These are phyloP conservation scores for Crithidia expoeki DNA, from an alignment of 208 protist species.

Conservation along the genomic window DNA sequence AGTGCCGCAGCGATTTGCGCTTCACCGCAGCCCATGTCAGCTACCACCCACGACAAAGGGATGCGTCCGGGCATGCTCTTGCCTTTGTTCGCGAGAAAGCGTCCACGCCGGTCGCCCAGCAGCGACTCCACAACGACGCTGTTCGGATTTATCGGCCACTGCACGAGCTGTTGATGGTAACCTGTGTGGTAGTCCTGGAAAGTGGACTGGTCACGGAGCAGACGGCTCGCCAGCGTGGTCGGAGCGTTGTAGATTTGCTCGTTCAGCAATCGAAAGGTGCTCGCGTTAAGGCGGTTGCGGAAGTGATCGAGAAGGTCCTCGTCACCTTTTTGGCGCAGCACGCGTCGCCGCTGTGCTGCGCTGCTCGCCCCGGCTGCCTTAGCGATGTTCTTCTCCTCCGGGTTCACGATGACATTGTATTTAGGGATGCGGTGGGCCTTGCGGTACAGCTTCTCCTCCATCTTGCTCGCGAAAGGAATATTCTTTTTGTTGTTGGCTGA, in stretches of 20 bases:
- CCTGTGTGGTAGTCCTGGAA: constrained; percentile 94
- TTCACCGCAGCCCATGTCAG: constrained; percentile 96
- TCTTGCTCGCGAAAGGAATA: constrained; percentile 66
- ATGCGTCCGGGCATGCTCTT: constrained; percentile 87
- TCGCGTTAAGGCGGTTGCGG: constrained; percentile 79
- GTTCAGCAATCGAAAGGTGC: constrained; percentile 88
- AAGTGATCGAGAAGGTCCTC: constrained; percentile 87
- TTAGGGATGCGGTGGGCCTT: constrained; percentile 64
- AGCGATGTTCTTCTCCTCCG: constrained; percentile 22
- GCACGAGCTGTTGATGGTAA: constrained; percentile 90
- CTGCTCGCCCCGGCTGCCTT: constrained; percentile 68
- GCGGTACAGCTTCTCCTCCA: constrained; percentile 61
- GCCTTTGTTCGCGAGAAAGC: constrained; percentile 77
- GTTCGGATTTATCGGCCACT: constrained; percentile 95
- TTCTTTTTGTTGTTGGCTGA: constrained; percentile 78
- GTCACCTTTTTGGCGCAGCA: constrained; percentile 68
- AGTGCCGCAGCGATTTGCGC: constrained; percentile 88
- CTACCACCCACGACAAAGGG: constrained; percentile 86
- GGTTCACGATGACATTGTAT: constrained; percentile 44
- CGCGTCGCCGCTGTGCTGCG: constrained; percentile 81
- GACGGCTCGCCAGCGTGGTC: constrained; percentile 72
- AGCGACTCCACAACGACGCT: constrained; percentile 86
- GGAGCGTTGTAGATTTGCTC: constrained; percentile 90
- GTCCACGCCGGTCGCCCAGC: constrained; percentile 74
- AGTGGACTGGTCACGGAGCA: constrained; percentile 75